Evolutionary conservation across 2,329 filamentous ascomycete genomes (phyloP).

Genomic region (Seiridium cupressi): DNA sequence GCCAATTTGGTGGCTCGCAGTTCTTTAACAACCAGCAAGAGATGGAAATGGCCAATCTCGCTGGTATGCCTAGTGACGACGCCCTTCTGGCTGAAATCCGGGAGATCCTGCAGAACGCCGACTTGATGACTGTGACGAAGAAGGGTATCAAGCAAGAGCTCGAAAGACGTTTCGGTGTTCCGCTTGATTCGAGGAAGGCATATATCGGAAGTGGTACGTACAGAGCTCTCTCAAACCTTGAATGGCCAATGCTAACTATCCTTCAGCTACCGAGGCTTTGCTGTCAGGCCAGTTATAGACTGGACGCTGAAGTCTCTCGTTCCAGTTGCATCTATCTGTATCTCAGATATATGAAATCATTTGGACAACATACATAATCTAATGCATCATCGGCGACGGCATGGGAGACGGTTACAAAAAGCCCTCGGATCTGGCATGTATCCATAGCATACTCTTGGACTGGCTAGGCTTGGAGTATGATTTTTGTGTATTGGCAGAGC

Average conservation of each 20-base stretch:
- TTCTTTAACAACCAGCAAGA: constrained; percentile 62
- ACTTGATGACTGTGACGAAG: constrained; percentile 98
- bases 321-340: constrained; percentile 22
- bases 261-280: constrained; percentile 71
- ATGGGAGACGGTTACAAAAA: constrained; percentile 3
- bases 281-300: constrained; percentile 71
- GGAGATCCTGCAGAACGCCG: constrained; percentile 85
- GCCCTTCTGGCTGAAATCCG: constrained; percentile 89
- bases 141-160: constrained; percentile 95
- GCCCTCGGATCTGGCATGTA: background rate
- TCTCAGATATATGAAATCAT: background rate
- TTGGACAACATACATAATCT: constrained; percentile 1
- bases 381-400: constrained; percentile 59
- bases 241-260: constrained; percentile 12
- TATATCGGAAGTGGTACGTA: constrained; percentile 91
- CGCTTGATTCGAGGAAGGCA: constrained; percentile 80
- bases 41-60: constrained; percentile 72
- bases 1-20: constrained; percentile 59
- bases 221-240: background rate
- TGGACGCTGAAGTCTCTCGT: constrained; percentile 55
- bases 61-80: constrained; percentile 81
- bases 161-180: constrained; percentile 84
- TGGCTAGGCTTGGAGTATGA: background rate
- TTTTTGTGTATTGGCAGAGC: background rate
- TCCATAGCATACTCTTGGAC: constrained; percentile 1